Evolutionary conservation across 202 grass and related monocot genomes (phyloP).

Genomic region (Hordeum pubiflorum): DNA sequence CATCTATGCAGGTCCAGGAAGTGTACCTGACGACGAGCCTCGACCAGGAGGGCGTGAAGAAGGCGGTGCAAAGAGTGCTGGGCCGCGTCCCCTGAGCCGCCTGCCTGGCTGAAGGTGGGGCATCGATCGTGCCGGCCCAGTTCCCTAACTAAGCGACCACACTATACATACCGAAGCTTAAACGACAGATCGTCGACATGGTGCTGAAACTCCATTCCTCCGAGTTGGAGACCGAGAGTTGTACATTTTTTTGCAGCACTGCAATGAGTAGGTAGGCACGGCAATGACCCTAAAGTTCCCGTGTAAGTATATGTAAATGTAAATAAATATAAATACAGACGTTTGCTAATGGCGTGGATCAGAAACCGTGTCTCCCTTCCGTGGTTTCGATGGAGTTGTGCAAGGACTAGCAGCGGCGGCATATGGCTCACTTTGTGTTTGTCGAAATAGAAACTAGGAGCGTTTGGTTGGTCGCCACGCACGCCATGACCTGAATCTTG

Average conservation of each 20-base stretch:
- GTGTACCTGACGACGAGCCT: slow-evolving; percentile 87
- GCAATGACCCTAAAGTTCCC: background rate
- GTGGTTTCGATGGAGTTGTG: too few relatives aligned
- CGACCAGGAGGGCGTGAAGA: slow-evolving; percentile 83
- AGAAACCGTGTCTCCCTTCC: background rate
- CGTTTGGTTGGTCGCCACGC: too few relatives aligned
- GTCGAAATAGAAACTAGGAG: too few relatives aligned
- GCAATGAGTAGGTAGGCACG: background rate
- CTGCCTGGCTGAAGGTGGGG: background rate
- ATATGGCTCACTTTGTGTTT: too few relatives aligned
- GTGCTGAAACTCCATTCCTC: background rate
- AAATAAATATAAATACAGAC: background rate
- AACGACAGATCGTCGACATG: background rate
- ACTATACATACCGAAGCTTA: background rate
- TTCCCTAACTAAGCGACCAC: slow-evolving; percentile 18
- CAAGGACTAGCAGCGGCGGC: too few relatives aligned
- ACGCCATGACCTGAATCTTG: too few relatives aligned
- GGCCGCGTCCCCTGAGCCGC: slow-evolving; percentile 64
- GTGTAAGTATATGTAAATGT: background rate
- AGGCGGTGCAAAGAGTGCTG: slow-evolving; percentile 70
- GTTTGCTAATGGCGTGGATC: background rate
- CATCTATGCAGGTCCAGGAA: slow-evolving; percentile 64
- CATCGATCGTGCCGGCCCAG: background rate
- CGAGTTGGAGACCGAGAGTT: background rate
- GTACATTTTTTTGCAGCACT: background rate